Evolutionary conservation across 805 yeast genomes (phyloP), one percentile per base, ranked within the genome.

Genomic region (Spathaspora sp.): DNA sequence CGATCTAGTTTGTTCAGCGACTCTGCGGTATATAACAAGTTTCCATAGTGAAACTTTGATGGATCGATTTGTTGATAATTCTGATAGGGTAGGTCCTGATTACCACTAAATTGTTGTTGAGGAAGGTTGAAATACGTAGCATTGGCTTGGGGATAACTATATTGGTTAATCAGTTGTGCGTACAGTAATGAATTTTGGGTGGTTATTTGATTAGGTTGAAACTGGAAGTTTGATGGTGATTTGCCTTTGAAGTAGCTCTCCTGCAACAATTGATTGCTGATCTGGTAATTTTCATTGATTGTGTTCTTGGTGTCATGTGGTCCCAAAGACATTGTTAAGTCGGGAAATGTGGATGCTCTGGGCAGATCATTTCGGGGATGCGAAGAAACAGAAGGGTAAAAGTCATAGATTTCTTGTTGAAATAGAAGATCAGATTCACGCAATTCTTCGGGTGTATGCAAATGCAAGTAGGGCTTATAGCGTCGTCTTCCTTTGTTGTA

Each of bases 401-500:
- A 38, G n/a, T 28, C 14, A 38, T 48, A 44, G 7, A 32, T 51
- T 20, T 67, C 69, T 44, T 58, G 53, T 48, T 65, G 65, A 56
- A 60, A 61, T 52, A 61, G 65, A 29, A 60, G 44, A 31, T 70
- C 75, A 9, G 75, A 65, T 47, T 68, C 72, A 18, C 51, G 49
- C 43, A 71, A 58, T 49, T 72, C 77, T 42, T 58, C 64, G 1
- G 55, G 57, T 2, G 53, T 39, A 58, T 72, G 78, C 32, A 69
- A 55, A 47, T 61, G 62, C 14, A 67, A 42, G 52, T 68, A 75
- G 1, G 70, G 66, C 32, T 60, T 56, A 56, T 76, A 76, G 14
- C 49, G 52, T 9, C 55, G 50, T 31, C 55, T 57, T 4, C 78
- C 79, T 51, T 68, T 62, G 44, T 61, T 58, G 57, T 75, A 76